Base-by-base conservation (phyloP, 352 stramenopile species). In the Blastocystis sp. region DNA sequence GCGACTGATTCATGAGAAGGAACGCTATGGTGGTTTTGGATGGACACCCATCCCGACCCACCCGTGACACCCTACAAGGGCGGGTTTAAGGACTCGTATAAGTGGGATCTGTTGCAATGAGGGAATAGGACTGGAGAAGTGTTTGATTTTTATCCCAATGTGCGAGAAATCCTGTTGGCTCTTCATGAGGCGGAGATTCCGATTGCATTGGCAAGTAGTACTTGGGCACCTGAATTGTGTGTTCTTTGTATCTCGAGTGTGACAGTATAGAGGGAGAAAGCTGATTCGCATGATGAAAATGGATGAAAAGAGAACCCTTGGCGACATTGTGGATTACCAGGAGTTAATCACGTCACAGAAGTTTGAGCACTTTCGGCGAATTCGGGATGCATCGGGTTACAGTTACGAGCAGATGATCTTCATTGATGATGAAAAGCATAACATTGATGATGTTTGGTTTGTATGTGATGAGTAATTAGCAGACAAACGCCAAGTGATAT, bases 341-440 rank as follows among this genome's bases (percentile, higher is more conserved):
- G 52, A 84, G n/a, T 53, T 84, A 10, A 84, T 84, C 48, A 84
- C 74, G 2, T 84, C 52, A n/a, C 74, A 67, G 43, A 84, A 84
- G 53, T 84, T 84, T 45, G 45, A 53, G 7, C 74, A 84, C 45
- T 84, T 84, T 56, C 34, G 40, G n/a, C 10, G 66, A 56, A 84
- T 84, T 56, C 28, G 45, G 38, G 69, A 69, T 40, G 74, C 67
- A 19, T 84, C 74, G 0, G 48, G 74, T 34, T 84, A 84, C 69
- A 38, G 10, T 5, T 84, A 84, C 45, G 74, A 84, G 17, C 74
- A 84, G 56, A 84, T 84, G 74, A 84, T 84, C 56, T 84, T 84
- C 45, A 84, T 84, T 59, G 74, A 84, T 48, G 74, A 84, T 23
- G 74, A 84, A 56, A 56, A 84, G 19, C 74, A 84, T 53, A 84